Evolutionary conservation across 139 green algal species (phyloP), one percentile per base, ranked within the genome.

Genomic region (Pycnococcus provasolii): DNA sequence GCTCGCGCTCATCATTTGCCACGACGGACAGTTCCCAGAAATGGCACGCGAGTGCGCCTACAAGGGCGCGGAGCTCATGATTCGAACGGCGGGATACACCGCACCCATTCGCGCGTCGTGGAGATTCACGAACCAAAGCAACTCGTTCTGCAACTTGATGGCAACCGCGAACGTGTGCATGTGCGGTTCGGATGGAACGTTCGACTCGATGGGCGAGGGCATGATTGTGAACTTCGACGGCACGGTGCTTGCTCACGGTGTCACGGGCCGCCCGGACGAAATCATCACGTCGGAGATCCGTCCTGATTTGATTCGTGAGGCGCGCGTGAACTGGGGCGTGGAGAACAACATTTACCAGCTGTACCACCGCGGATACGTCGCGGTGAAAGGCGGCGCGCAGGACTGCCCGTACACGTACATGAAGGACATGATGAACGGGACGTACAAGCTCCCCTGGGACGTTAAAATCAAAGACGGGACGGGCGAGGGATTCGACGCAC

Each of bases 211-310:
- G 60, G 60, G 60, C 60, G 60, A 67, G 60, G 60, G 60, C 41
- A 67, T 67, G 60, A 57, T 67, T 15, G 43, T 53, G 40, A 67
- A 67, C 60, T 67, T 55, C 60, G 60, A 67, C 60, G 60, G 60
- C 60, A 41, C 41, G 60, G 60, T 67, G 13, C 44, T 67, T 15
- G 40, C 39, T 11, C 43, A 67, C 43, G 60, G 60, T 13, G n/a
- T 15, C 37, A 54, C 13, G 13, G 60, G 60, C 44, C 37, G 60
- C 41, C 43, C 45, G 60, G 44, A 67, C 60, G 60, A 67, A 39
- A 67, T 67, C 7, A 67, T 67, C 60, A 67, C 60, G 13, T 39
- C 60, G 2, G 60, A 67, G 60, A 26, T 67, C 13, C 60, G 60
- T 54, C 60, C 60, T 11, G 60, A 67, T 39, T 41, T 67, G 40